Percentiles rank a stretch among this genome's conserved stretches.
Evolutionary conservation across 176 grass and related monocot species (phyloP).

Genomic region (Tuctoria greenei): DNA sequence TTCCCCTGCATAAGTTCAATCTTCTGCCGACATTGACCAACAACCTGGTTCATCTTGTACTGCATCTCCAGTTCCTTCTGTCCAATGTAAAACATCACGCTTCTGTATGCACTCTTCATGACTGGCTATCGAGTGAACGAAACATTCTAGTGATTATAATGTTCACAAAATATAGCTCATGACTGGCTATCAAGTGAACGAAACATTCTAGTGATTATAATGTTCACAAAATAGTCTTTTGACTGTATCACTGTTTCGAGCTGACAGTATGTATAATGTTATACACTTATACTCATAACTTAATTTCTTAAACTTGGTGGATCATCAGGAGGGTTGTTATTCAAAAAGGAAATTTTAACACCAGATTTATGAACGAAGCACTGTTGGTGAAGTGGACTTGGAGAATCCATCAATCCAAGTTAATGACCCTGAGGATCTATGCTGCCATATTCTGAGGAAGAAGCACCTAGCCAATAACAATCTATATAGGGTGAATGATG

Average conservation of each 20-base stretch:
- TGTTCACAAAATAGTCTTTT: constrained; percentile 36
- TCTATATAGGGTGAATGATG: too few species aligned
- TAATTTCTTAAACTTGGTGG: background rate
- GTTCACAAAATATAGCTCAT: too few species aligned
- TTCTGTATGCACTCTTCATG: constrained; percentile 81
- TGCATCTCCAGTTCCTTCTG: constrained; percentile 96
- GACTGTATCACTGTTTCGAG: constrained; percentile 2
- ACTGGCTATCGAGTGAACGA: constrained; percentile 53
- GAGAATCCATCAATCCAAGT: too few species aligned
- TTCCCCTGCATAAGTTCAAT: constrained; percentile 82
- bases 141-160: constrained; percentile 30
- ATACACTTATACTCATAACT: background rate
- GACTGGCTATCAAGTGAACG: constrained; percentile 53
- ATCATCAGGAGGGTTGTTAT: background rate
- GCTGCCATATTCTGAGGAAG: too few species aligned
- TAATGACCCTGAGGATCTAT: too few species aligned
- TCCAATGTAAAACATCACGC: constrained; percentile 83
- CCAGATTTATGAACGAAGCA: too few species aligned
- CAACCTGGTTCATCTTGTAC: constrained; percentile 76
- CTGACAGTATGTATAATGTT: background rate
- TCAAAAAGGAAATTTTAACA: too few species aligned
- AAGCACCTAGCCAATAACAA: too few species aligned
- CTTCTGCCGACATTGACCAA: constrained; percentile 77
- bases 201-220: constrained; percentile 28
- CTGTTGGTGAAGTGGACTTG: too few species aligned